A percentile compares a stretch with the other conserved stretches of the same genome.
phyloP scores from a whole-genome alignment of 176 grass and related monocot species.

The Rhynchospora pubera region DNA sequence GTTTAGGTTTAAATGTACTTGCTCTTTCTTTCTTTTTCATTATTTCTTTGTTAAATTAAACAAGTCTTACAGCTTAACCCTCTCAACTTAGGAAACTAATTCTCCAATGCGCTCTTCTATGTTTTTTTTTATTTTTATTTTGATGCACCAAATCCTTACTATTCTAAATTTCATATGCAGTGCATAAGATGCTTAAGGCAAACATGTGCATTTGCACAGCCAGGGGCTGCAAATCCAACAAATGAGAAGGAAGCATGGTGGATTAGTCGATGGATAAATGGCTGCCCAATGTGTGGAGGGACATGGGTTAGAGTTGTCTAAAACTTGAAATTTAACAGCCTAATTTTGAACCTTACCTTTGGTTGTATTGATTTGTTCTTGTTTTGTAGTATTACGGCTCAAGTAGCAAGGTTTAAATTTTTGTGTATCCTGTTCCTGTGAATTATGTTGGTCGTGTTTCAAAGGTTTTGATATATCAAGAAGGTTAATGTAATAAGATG shows the following conservation, averaged over 20 bases:
- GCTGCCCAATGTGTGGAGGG: slow-evolving; percentile 94
- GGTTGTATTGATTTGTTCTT: neutral
- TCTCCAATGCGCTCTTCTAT: neutral
- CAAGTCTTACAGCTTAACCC: neutral
- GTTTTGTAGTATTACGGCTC: neutral
- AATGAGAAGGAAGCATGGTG: slow-evolving; percentile 89
- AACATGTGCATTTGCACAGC: slow-evolving; percentile 78
- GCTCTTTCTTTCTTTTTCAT: slow-evolving; percentile 2
- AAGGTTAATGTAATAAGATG: neutral
- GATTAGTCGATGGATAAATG: slow-evolving; percentile 81
- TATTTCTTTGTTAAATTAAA: neutral
- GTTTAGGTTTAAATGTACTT: slow-evolving; percentile 19
- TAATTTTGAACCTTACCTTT: neutral
- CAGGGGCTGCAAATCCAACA: slow-evolving; percentile 28
- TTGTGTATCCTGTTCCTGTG: neutral
- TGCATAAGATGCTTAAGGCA: slow-evolving; percentile 91
- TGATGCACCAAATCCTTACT: neutral
- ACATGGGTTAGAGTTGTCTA: slow-evolving; percentile 94
- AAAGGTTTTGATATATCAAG: neutral
- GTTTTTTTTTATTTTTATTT: neutral
- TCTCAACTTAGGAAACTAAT: neutral
- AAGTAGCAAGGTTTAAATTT: neutral
- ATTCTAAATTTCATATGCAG: slow-evolving; percentile 31
- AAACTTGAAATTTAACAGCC: slow-evolving; percentile 4
- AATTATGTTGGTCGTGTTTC: neutral